phyloP scores from a whole-genome alignment of 1,139 yeast genomes.

The Candida pseudocylindracea region DNA sequence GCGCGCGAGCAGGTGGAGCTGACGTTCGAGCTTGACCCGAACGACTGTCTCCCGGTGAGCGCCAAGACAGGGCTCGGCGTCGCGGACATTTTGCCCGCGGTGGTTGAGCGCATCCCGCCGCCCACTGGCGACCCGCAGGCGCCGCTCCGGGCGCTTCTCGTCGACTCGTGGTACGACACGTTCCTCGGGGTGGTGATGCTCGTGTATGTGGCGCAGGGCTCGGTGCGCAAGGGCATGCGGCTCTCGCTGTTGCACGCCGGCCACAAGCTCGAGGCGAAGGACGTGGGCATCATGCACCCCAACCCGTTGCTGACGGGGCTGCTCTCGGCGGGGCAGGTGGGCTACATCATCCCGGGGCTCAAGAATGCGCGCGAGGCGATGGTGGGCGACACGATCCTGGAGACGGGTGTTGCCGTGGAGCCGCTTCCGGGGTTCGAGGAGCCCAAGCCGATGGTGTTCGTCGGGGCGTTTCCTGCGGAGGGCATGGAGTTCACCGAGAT shows the following conservation, averaged over 20 bases:
- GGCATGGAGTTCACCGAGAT: constrained; percentile 75
- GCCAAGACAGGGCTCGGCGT: constrained; percentile 84
- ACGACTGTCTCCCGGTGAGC: constrained; percentile 68
- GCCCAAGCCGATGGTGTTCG: constrained; percentile 95
- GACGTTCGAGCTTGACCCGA: constrained; percentile 58
- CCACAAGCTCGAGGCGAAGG: constrained; percentile 65
- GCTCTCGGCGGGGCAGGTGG: constrained; percentile 80
- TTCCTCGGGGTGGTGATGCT: constrained; percentile 85
- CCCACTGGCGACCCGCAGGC: constrained; percentile 30
- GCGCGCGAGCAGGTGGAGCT: constrained; percentile 69
- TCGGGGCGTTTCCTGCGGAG: constrained; percentile 95
- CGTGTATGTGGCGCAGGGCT: constrained; percentile 72
- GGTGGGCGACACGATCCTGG: constrained; percentile 80
- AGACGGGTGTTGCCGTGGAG: constrained; percentile 40
- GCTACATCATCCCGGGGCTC: constrained; percentile 86
- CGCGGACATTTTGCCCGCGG: constrained; percentile 51
- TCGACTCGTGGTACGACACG: constrained; percentile 94
- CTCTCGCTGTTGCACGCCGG: constrained; percentile 61
- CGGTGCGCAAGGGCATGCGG: constrained; percentile 48
- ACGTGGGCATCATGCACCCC: constrained; percentile 91
- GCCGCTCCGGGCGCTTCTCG: constrained; percentile 61
- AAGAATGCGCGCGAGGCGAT: constrained; percentile 69
- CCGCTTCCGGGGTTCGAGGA: constrained; percentile 92
- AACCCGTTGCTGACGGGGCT: constrained; percentile 42
- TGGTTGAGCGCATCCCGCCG: constrained; percentile 54